Evolutionary conservation across 352 stramenopile genomes (phyloP), one percentile per base, ranked within the genome.

Genomic region (Phytophthora cactorum): DNA sequence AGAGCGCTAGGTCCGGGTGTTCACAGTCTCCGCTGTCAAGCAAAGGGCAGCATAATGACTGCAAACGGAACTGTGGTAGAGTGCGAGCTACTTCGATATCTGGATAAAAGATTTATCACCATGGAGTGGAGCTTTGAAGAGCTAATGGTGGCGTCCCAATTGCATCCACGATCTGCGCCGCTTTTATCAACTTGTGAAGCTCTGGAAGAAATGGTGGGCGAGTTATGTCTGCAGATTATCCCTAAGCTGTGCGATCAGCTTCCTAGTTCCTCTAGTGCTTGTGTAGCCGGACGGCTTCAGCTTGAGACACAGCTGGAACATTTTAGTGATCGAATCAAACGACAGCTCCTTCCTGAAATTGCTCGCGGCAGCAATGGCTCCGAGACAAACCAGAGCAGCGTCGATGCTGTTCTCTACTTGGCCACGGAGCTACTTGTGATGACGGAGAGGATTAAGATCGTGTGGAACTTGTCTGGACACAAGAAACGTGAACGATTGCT

Each of bases 191-290:
- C 7, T 41, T 70, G 51, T 39, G 52, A 62, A 29, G 2, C n/a
- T 4, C 63, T 90, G 39, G 83, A 91, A 46, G 50, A 65, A 0
- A 62, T 89, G 27, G 17, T 90, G n/a, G 80, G 74, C 3, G 78
- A 79, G 7, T 91, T 89, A 52, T 87, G 79, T 49, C 43, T 91
- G 39, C 77, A 91, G 29, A 75, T 81, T 7, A 47, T 91, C 49
- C 58, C 69, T 9, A 70, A 72, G 25, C 63, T 90, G 4, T 90
- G 78, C 51, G 78, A 84, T 39, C 79, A 88, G 46, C 75, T 91
- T 41, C 77, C 79, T 51, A 52, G 61, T 66, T 11, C 75, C 36
- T 22, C 74, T 43, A 62, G 68, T 54, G 60, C 66, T 52, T 59
- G 65, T 63, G 17, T 72, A 57, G 28, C 52, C 15, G 56, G 68